Base-by-base conservation (phyloP, 1,284 basidiomycete species). In the Ceratobasidium sp. region DNA sequence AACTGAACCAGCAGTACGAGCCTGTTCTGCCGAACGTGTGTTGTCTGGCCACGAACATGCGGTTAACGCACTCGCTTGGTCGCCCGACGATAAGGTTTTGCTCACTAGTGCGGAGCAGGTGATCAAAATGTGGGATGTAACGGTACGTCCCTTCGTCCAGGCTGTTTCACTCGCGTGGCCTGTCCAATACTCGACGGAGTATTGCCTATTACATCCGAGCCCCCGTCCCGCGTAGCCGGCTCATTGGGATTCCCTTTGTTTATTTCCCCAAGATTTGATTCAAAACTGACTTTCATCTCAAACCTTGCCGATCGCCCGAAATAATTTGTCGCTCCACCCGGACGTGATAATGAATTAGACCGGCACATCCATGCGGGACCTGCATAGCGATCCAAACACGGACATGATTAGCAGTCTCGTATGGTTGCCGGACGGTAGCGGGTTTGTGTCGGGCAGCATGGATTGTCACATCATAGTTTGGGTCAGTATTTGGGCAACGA, bases 361-460 rank as follows among this genome's bases (percentile, higher is more conserved):
- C 59, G 94, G 94, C 27, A 83, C 88, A 64, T 90, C 90, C 82
- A 86, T 92, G 54, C 88, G 90, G 62, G 89, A 89, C 0, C 87
- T 96, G 57, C 88, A 90, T 4, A 88, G 88, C 54, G 97, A 99
- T 41, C 52, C 48, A 23, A 65, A 65, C 84, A 87, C 86, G 60
- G 96, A 98, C 80, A 93, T 92, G 5, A 94, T 99, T 64, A 94
- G 94, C 30, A 91, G 95, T 0, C 88, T 98, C 57, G 89, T 91
- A 55, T 99, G 96, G 96, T 86, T 97, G 64, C 93, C 96, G 10
- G 93, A 98, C 83, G 93, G 94, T 44, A 91, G 91, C 20, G 94
- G 94, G 14, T 99, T 99, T 83, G 90, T 98, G 79, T 98, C 96
- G 4, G 94, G 94, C 62, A 94, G 94, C 55, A 88, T 98, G 85